phyloP scores from a whole-genome alignment of 768 basidiomycete genomes.

The Macrolepiota albuminosa region DNA sequence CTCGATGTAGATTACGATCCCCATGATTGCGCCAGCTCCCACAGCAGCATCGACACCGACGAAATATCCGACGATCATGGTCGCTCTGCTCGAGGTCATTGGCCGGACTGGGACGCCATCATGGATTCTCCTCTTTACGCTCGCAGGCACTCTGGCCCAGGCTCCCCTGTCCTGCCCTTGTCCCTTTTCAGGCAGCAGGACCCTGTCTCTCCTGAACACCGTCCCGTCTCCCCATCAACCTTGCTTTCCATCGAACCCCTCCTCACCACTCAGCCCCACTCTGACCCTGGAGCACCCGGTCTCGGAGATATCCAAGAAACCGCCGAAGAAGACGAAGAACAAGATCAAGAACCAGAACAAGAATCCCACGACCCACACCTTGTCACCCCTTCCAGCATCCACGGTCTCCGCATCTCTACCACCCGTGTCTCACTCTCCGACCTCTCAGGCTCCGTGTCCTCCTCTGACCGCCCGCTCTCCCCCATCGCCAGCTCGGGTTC shows the following conservation, averaged over 20 bases:
- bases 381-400: conserved; percentile 39
- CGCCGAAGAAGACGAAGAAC: conserved; percentile 50
- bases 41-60: conserved; percentile 28
- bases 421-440: conserved; percentile 25
- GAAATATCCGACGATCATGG: conserved; percentile 40
- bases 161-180: background rate
- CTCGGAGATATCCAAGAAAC: conserved; percentile 62
- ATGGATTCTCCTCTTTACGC: conserved; percentile 38
- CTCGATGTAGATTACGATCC: conserved; percentile 57
- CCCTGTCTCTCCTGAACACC: background rate
- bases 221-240: conserved; percentile 12
- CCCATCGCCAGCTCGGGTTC: conserved; percentile 8
- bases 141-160: conserved; percentile 5
- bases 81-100: conserved; percentile 31
- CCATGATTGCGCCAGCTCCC: conserved; percentile 13
- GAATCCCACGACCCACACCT: conserved; percentile 14
- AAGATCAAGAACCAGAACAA: conserved; percentile 12
- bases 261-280: conserved; percentile 26
- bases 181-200: background rate
- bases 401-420: conserved; percentile 55
- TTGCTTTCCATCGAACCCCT: conserved; percentile 48
- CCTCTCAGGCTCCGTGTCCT: conserved; percentile 11
- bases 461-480: conserved; percentile 14
- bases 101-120: conserved; percentile 42
- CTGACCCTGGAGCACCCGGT: conserved; percentile 20